Base-by-base conservation (phyloP, 2,329 filamentous ascomycete species). In the Chrysoporthe deuterocubensis region DNA sequence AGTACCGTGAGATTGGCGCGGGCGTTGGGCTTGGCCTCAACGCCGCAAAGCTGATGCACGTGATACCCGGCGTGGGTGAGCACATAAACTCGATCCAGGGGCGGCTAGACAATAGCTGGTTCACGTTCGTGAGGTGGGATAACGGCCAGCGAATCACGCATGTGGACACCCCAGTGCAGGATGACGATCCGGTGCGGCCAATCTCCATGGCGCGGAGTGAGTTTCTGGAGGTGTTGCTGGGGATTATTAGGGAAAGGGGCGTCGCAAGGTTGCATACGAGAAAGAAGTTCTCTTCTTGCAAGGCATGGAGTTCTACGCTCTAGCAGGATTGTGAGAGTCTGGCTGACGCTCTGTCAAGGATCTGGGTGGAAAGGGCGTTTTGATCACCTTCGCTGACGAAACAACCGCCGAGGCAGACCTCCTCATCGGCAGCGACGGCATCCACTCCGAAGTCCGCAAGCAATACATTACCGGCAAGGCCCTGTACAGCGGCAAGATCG, bases 11-110 rank as follows among this genome's bases (percentile, higher is more conserved):
- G 60, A 66, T 69, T 34, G 67, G 67, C 8, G 67, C 67, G 13
- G 67, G 64, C 37, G 64, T 69, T 21, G 67, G 67, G 5, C 44
- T 69, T 9, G 80, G 77, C 0, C 80, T 80, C 7, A 83, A 82
- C 71, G 76, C 78, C 6, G 46, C 66, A n/a, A 68, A 58, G 57
- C 50, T 68, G 16, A n/a, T 68, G 42, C 62, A 68, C 66, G 21
- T 18, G 8, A 65, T 68, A 34, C 48, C 50, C 18, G 66, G 62
- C 11, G 62, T 68, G 9, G 66, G 66, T 3, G 57, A 52, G 48
- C 57, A 48, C 43, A 68, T 68, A 57, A 65, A 62, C 16, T 32
- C 26, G 14, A 68, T 68, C 11, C 62, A 65, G 50, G 66, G 66
- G 34, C 66, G 66, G 6, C 43, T 14, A 8, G 43, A 26, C 48